Evolutionary conservation across 2,329 filamentous ascomycete species (phyloP).

Genomic region (Pestalotiopsis sp.): DNA sequence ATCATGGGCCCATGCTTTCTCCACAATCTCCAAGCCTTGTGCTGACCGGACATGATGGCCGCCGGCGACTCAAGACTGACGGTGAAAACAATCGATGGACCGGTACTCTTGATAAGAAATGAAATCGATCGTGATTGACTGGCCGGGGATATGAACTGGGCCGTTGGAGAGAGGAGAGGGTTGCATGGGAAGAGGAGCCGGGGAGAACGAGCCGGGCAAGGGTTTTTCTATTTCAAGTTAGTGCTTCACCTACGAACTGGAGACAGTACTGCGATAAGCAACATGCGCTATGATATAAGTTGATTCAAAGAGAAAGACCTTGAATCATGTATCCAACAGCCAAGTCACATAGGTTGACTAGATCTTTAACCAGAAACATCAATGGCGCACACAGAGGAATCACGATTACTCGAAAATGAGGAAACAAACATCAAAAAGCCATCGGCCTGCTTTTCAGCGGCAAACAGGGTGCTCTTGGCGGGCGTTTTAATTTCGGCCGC

Average conservation of each 20-base stretch:
- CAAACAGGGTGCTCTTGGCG: not conserved
- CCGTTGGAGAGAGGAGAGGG: not conserved
- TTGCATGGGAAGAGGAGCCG: not conserved
- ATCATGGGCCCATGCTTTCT: not conserved
- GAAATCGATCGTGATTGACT: not conserved
- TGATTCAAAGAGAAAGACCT: too few species aligned
- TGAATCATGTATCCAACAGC: not conserved
- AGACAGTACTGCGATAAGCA: too few species aligned
- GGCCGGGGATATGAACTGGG: not conserved
- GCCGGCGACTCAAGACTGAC: not conserved
- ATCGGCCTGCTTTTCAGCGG: not conserved
- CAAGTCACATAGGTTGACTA: not conserved
- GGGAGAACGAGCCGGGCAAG: too few species aligned
- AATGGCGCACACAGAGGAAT: not conserved
- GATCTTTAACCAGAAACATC: not conserved
- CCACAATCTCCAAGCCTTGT: not conserved
- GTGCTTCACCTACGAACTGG: too few species aligned
- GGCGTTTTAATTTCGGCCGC: slow-evolving; percentile 24
- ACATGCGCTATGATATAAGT: too few species aligned
- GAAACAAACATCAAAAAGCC: not conserved
- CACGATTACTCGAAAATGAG: not conserved
- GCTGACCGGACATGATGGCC: not conserved
- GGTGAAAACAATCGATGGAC: not conserved
- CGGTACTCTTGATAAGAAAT: not conserved
- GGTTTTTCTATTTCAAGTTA: too few species aligned